Base-by-base conservation (phyloP, 441 rosid genomes). In the Jatropha multifida region DNA sequence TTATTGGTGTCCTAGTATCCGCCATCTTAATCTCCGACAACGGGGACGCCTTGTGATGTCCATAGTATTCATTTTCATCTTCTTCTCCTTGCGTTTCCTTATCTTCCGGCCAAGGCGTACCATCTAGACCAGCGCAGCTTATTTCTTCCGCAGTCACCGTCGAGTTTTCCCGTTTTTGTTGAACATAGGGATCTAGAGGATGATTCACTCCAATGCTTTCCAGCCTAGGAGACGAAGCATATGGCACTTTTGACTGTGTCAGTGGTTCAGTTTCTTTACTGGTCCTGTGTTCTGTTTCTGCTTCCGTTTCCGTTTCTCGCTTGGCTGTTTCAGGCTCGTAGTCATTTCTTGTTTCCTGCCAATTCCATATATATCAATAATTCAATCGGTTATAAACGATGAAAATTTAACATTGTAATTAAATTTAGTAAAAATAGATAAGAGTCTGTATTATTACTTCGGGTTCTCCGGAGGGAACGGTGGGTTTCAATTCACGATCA, bases 1-100 rank as follows among this genome's bases (percentile, higher is more conserved):
- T 85, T 7, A 94, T 85, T 0, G 96, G 94, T 88, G 87, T 94
- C 74, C 98, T 80, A 3, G 93, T 88, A 81, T 93, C 98, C 6
- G 83, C 92, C 11, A 89, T 38, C 77, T 89, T 69, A 0, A 91
- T 83, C 78, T 89, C 90, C 13, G 94, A 87, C 55, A 91, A 81
- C 0, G 95, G 93, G 3, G 97, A 89, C 49, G 97, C 88, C 87
- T 91, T 90, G 78, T 76, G 90, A 73, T 85, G 83, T 67, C 69
- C 79, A 65, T 60, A 93, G 64, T 81, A 87, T 27, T 89, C 76
- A 41, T 87, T 81, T 15, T 80, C 85, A n/a, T 81, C 71, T 70
- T 20, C 55, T 9, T 55, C 41, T 32, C 69, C 65, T 77, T 76
- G 5, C 73, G 51, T 44, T 58, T 84, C 67, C n/a, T 67, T 26